Conservation (phyloP, 1,139 yeast genomes). For the Kluyveromyces marxianus region DNA sequence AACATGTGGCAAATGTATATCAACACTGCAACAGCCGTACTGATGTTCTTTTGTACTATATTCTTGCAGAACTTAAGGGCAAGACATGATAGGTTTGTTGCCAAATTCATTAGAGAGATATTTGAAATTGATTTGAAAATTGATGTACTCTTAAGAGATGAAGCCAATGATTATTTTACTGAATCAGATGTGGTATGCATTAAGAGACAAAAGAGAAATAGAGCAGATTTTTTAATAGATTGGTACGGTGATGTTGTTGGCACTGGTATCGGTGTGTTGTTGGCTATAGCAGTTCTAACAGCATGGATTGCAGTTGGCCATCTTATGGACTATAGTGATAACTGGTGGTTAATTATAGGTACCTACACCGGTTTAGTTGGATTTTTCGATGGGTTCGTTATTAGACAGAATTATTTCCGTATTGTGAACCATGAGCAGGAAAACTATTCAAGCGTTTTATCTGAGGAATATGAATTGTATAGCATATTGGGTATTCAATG, state of each 20-base stretch:
- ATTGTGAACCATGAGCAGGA: conserved; percentile 27
- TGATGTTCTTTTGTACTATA: conserved; percentile 29
- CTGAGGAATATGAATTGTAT: conserved; percentile 21
- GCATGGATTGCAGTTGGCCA: conserved; percentile 34
- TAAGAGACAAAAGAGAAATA: conserved; percentile 18
- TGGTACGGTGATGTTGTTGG: conserved; percentile 36
- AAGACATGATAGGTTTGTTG: conserved; percentile 29
- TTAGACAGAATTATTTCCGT: conserved; percentile 33
- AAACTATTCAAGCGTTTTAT: conserved; percentile 23
- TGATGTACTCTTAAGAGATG: conserved; percentile 23
- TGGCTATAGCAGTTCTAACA: conserved; percentile 29
- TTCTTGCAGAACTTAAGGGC: conserved; percentile 34
- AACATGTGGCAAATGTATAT: conserved; percentile 36
- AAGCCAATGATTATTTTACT: conserved; percentile 17
- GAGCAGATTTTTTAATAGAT: conserved; percentile 27
- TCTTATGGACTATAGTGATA: conserved; percentile 30
- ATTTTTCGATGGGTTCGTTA: conserved; percentile 35
- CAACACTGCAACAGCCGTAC: conserved; percentile 35
- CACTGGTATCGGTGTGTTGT: conserved; percentile 33
- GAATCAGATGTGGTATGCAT: conserved; percentile 24
- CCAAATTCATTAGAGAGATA: conserved; percentile 21
- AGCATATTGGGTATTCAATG: conserved; percentile 17
- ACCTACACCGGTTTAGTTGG: conserved; percentile 38
- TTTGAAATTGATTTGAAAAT: conserved; percentile 27
- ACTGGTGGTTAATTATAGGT: conserved; percentile 39